Evolutionary conservation across 2,329 filamentous ascomycete genomes (phyloP).

Genomic region (Stagonosporopsis vannaccii): DNA sequence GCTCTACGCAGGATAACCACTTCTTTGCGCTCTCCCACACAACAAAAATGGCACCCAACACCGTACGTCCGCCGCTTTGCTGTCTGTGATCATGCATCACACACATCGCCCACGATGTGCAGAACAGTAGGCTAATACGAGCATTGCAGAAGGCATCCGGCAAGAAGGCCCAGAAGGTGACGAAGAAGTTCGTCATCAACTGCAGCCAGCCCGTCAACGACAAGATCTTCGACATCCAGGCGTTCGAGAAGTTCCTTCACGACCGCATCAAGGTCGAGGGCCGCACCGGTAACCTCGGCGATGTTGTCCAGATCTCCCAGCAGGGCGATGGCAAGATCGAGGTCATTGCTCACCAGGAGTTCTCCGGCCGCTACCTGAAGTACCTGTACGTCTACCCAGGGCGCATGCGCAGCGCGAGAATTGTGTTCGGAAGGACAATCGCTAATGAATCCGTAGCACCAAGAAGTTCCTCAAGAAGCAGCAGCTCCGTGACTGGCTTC

Average conservation of each 20-base stretch:
- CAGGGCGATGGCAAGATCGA: constrained; percentile 96
- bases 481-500: constrained; percentile 99
- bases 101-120: constrained; percentile 29
- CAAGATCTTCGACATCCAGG: constrained; percentile 99
- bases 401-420: background rate
- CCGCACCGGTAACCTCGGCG: constrained; percentile 97
- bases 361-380: constrained; percentile 99
- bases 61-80: constrained; percentile 98
- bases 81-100: constrained; percentile 67
- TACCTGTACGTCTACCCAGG: constrained; percentile 77
- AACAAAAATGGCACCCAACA: constrained; percentile 81
- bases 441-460: constrained; percentile 68
- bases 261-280: constrained; percentile 99
- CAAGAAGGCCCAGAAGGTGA: constrained; percentile 72
- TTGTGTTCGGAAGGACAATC: background rate
- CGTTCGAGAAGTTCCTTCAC: constrained; percentile 99
- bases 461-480: constrained; percentile 99
- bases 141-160: constrained; percentile 62
- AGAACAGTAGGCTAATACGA: constrained; percentile 95
- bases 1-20: constrained; percentile 82
- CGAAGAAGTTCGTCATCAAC: constrained; percentile 99
- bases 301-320: constrained; percentile 88
- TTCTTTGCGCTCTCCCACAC: constrained; percentile 74
- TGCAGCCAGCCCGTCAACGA: constrained; percentile 96
- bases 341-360: constrained; percentile 95